Evolutionary conservation across 805 yeast genomes (phyloP), one percentile per base, ranked within the genome.

Genomic region (Yamadazyma sp.): DNA sequence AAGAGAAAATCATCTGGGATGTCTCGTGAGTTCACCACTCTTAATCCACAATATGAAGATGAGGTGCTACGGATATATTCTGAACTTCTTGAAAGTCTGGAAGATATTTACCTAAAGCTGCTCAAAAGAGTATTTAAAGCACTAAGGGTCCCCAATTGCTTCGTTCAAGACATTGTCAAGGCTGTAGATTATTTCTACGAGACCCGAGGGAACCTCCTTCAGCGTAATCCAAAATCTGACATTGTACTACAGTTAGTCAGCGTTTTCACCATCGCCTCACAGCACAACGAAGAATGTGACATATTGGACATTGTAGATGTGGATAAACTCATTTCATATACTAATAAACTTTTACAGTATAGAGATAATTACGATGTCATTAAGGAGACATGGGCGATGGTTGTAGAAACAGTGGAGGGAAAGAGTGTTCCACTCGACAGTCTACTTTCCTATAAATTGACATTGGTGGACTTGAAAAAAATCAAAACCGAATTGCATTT

Each of bases 221-320:
- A 27, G 8, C 32, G 26, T 6, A 25, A n/a, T 7, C 28, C 40
- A 10, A 45, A 50, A n/a, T 38, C 30, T 28, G 42, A 38, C 5
- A 46, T 40, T 2, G 32, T 34, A 6, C 21, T 40, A 3, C 40
- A 40, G n/a, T 14, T 46, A 34, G 18, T 46, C 9, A 15, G 21
- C 14, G 21, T 31, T 3, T 35, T 46, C 28, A 65, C 72, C 3
- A 51, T 68, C 15, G 51, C 63, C 2, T 33, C 50, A 3, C 35
- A 42, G 3, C 24, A 41, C 12, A 32, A 32, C 5, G 45, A 44
- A 12, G 28, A 46, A 1, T 41, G 41, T 18, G 60, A 57, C 15
- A 52, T 62, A 7, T 50, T 67, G 5, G 74, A 68, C 41, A 56
- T 69, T 4, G 52, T 69, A 11, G 73, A 69, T 42, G 53, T 68